Percentiles rank a stretch among this genome's conserved stretches.
Conservation (phyloP, 768 basidiomycete species). For the Candolleomyces efflorescens region DNA sequence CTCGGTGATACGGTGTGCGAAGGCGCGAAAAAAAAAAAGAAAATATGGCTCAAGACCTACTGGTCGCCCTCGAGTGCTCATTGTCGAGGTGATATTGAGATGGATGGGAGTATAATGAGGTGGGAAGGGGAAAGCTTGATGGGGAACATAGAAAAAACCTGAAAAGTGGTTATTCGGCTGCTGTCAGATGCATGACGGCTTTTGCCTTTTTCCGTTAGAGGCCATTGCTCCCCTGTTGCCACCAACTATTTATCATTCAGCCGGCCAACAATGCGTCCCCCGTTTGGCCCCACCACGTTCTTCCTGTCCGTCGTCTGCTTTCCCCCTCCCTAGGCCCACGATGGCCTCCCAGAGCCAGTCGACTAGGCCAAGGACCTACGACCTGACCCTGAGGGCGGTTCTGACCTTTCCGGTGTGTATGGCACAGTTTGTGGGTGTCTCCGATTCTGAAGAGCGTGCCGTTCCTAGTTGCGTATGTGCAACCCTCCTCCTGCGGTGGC, state of each 20-base stretch:
- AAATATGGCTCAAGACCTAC: too few species aligned
- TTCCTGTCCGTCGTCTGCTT: not conserved
- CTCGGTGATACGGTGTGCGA: not conserved
- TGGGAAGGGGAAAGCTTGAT: not conserved
- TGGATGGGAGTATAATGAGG: not conserved
- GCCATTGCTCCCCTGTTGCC: not conserved
- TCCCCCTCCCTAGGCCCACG: not conserved
- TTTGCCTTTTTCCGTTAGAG: not conserved
- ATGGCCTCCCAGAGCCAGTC: not conserved
- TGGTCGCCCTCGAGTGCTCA: too few species aligned
- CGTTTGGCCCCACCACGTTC: not conserved
- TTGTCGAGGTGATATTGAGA: not conserved
- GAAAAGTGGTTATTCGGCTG: not conserved
- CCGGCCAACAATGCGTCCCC: not conserved
- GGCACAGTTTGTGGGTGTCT: not conserved
- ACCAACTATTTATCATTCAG: not conserved
- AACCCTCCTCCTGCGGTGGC: slow-evolving; percentile 66
- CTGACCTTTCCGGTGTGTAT: slow-evolving; percentile 34
- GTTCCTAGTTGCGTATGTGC: slow-evolving; percentile 49
- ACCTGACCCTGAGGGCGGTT: slow-evolving; percentile 24
- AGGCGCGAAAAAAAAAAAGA: not conserved
- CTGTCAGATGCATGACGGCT: not conserved
- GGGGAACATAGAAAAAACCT: too few species aligned
- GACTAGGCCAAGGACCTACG: slow-evolving; percentile 24
- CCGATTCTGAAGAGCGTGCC: slow-evolving; percentile 1